Evolutionary conservation across 176 grass and related monocot genomes (phyloP), one percentile per base, ranked within the genome.

Genomic region (Thalia dealbata): DNA sequence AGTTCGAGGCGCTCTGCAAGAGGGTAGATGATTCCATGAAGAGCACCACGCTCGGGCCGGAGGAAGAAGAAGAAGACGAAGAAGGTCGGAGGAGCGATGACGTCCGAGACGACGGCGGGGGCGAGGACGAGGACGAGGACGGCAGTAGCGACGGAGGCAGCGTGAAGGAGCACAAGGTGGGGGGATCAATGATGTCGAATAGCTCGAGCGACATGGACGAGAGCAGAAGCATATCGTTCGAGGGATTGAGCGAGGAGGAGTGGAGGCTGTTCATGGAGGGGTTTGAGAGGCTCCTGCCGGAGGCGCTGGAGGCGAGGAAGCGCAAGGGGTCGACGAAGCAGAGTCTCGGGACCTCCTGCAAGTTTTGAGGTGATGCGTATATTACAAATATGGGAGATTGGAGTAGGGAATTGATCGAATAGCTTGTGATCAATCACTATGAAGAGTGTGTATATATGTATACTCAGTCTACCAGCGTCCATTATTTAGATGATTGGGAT

Each of bases 261-360:
- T 97, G 93, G 93, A 50, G 21, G 15, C 32, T 65, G 60, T 97
- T 97, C 87, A 67, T 97, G 66, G 87, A 84, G 56, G 84, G 68
- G 76, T 97, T 97, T 67, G 84, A 92, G 85, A 51, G 81, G 73
- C 78, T 86, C 61, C 82, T 96, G 78, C 82, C 84, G 21, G 78
- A 75, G 42, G 93, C 85, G 44, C 61, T 97, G 4, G 87, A 90
- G 24, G 76, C 66, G 41, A 88, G 84, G 78, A 83, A 92, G 67
- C 45, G 73, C 83, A 64, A 71, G 55, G 71, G 50, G 25, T 28
- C 71, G 45, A 48, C 11, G 56, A 81, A 79, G 64, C 58, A 80
- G 43, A 76, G 26, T 51, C 59, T 83, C 14, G 52, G 71, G 7
- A 61, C 76, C 27, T 78, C 82, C 9, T 71, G 79, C 80, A 78